Conservation (phyloP, 2,329 filamentous ascomycete species). For the Coniochaeta sp. region DNA sequence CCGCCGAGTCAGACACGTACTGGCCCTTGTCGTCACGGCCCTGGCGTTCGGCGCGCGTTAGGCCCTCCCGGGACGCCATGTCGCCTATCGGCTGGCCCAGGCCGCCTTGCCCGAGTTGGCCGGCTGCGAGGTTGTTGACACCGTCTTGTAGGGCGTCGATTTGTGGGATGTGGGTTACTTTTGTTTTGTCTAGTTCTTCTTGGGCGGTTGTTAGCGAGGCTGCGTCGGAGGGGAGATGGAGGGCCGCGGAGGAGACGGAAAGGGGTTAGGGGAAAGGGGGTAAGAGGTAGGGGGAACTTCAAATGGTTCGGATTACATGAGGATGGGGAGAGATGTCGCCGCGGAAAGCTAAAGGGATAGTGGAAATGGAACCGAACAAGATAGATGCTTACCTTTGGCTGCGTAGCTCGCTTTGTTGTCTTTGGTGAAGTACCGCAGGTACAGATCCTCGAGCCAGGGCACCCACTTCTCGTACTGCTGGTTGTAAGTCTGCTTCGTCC, state of each 20-base stretch:
- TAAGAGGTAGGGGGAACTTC: no score
- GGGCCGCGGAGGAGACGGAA: not conserved
- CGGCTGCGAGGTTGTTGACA: slow-evolving; percentile 53
- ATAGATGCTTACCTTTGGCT: slow-evolving; percentile 47
- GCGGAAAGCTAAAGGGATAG: not conserved
- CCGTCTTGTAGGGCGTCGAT: slow-evolving; percentile 64
- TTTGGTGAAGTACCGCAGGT: slow-evolving; percentile 65
- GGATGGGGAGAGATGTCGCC: not conserved
- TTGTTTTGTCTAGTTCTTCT: slow-evolving; percentile 62
- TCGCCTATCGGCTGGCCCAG: slow-evolving; percentile 59
- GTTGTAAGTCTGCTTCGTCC: slow-evolving; percentile 59
- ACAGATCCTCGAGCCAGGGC: slow-evolving; percentile 69
- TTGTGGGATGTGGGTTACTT: slow-evolving; percentile 60
- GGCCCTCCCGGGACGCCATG: slow-evolving; percentile 52
- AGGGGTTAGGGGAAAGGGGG: not conserved
- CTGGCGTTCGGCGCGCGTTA: slow-evolving; percentile 57
- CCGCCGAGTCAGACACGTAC: slow-evolving; percentile 24
- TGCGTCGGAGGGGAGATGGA: not conserved
- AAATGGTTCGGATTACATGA: no score
- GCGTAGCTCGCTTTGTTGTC: slow-evolving; percentile 71
- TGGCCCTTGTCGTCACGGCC: slow-evolving; percentile 56
- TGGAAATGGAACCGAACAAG: not conserved
- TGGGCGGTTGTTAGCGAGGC: slow-evolving; percentile 22
- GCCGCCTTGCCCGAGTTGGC: slow-evolving; percentile 63
- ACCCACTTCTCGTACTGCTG: slow-evolving; percentile 68